phyloP scores from a whole-genome alignment of 306 rosid species.

The Vigna nakashimae region DNA sequence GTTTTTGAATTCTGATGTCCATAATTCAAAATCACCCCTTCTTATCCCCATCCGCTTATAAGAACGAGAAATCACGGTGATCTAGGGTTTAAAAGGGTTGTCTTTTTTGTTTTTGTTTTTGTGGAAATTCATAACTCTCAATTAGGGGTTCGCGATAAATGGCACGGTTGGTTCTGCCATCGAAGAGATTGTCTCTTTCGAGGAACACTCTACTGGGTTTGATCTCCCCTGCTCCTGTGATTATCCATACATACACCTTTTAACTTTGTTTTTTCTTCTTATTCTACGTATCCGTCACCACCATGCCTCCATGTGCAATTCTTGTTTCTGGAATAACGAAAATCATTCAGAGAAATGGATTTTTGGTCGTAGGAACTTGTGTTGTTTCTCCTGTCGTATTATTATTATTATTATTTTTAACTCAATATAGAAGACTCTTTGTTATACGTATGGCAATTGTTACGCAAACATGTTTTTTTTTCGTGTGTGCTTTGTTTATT shows the following conservation, averaged over 20 bases:
- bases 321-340: not conserved
- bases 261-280: not conserved
- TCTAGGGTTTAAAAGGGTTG: constrained; percentile 48
- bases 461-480: no score
- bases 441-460: not conserved
- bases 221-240: constrained; percentile 51
- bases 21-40: constrained; percentile 37
- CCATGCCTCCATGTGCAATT: not conserved
- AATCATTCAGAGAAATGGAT: not conserved
- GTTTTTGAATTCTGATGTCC: constrained; percentile 42
- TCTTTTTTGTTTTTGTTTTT: constrained; percentile 3
- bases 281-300: not conserved
- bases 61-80: constrained; percentile 14
- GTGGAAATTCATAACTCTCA: constrained; percentile 29
- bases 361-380: not conserved
- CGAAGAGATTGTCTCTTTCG: constrained; percentile 47
- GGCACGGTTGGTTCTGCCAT: constrained; percentile 56
- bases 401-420: no score
- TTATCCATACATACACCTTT: constrained; percentile 32
- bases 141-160: constrained; percentile 42
- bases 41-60: constrained; percentile 48
- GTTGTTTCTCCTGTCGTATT: not conserved
- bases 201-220: constrained; percentile 48
- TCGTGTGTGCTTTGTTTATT: not conserved
- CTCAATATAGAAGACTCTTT: no score